Evolutionary conservation across 371 early-diverging fungal species (phyloP).

Genomic region (Mucor mucedo): DNA sequence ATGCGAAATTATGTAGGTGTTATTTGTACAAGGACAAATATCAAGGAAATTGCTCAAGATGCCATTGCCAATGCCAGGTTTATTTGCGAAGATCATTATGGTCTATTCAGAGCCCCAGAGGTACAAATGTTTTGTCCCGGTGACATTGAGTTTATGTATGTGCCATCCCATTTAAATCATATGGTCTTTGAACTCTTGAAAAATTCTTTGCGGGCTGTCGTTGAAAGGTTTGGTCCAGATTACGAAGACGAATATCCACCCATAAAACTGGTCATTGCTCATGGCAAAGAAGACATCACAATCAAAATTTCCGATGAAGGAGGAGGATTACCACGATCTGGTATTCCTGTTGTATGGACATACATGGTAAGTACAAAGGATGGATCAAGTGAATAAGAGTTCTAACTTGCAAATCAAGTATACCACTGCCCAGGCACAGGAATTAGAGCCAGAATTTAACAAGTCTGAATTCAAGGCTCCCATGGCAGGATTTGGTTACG

Average conservation of each 20-base stretch:
- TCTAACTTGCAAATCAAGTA: constrained; percentile 54
- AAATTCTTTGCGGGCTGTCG: constrained; percentile 94
- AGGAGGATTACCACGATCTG: constrained; percentile 91
- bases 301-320: constrained; percentile 97
- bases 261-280: constrained; percentile 91
- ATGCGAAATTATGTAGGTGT: constrained; percentile 90
- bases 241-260: constrained; percentile 86
- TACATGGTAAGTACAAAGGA: constrained; percentile 70
- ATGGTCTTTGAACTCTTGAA: constrained; percentile 98
- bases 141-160: constrained; percentile 95
- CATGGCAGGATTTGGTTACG: constrained; percentile 98
- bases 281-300: constrained; percentile 96
- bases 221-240: constrained; percentile 89
- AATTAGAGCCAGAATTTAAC: constrained; percentile 82
- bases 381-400: not conserved
- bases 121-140: constrained; percentile 82
- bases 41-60: constrained; percentile 80
- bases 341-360: constrained; percentile 92
- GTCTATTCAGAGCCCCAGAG: constrained; percentile 81
- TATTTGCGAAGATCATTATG: constrained; percentile 93
- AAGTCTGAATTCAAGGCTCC: constrained; percentile 95
- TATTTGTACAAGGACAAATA: constrained; percentile 89
- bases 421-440: constrained; percentile 92
- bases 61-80: constrained; percentile 92
- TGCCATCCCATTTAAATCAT: constrained; percentile 94